These are phyloP conservation scores for Pulveroboletus ravenelii DNA, from an alignment of 768 basidiomycete species.

Conservation along the genomic window DNA sequence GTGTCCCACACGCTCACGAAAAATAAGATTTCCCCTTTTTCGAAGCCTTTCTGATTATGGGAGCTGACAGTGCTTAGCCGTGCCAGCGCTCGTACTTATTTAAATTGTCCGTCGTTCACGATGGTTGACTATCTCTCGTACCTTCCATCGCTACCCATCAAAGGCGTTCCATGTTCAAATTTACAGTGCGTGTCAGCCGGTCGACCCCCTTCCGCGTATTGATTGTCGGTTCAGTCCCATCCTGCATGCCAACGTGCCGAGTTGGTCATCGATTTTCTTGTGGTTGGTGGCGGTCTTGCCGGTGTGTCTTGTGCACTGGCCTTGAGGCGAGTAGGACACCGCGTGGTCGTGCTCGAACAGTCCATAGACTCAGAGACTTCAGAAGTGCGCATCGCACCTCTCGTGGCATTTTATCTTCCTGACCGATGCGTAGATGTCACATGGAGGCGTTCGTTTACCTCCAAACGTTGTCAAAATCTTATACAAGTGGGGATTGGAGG, in stretches of 20 bases:
- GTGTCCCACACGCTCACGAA: slow-evolving; percentile 2
- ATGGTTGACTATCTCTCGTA: background rate
- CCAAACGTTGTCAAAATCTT: slow-evolving; percentile 57
- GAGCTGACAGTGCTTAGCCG: slow-evolving; percentile 15
- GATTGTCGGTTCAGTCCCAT: slow-evolving; percentile 9
- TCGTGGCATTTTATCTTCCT: background rate
- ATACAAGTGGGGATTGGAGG: slow-evolving; percentile 50
- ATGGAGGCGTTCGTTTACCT: slow-evolving; percentile 44
- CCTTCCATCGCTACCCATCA: background rate
- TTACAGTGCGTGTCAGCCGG: slow-evolving; percentile 6
- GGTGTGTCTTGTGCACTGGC: slow-evolving; percentile 55
- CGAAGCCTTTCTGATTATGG: slow-evolving; percentile 12
- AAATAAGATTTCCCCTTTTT: slow-evolving; percentile 10
- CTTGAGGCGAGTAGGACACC: slow-evolving; percentile 53
- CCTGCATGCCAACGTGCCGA: slow-evolving; percentile 11
- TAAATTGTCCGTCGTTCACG: slow-evolving; percentile 5
- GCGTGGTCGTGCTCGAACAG: slow-evolving; percentile 54
- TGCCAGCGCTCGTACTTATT: slow-evolving; percentile 11
- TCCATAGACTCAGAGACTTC: slow-evolving; percentile 35
- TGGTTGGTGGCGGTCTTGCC: slow-evolving; percentile 50
- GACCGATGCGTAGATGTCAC: slow-evolving; percentile 25
- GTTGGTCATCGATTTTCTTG: slow-evolving; percentile 35
- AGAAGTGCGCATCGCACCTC: slow-evolving; percentile 24
- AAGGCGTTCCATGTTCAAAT: slow-evolving; percentile 9
- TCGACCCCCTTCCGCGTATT: background rate